Evolutionary conservation across 306 rosid genomes (phyloP).

Genomic region (Castanea sativa): DNA sequence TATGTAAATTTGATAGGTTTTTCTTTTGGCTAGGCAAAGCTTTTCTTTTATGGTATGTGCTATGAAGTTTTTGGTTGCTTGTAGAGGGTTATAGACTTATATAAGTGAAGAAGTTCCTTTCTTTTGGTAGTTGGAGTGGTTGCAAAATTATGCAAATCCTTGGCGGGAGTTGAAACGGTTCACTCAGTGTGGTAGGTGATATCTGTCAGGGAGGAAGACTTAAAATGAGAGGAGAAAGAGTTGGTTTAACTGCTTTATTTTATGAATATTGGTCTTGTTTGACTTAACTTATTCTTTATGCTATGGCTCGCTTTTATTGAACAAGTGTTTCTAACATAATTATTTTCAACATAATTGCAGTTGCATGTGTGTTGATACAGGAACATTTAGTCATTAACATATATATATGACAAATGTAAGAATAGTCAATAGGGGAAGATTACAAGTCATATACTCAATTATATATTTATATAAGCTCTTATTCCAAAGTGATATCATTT

Average conservation of each 20-base stretch:
- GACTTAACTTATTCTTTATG: background rate
- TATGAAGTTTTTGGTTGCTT: background rate
- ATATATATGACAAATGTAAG: too few relatives aligned
- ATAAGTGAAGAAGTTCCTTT: background rate
- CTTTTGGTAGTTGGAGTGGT: conserved; percentile 37
- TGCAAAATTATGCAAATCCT: background rate
- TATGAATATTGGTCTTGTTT: background rate
- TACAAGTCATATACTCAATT: too few relatives aligned
- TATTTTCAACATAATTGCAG: background rate
- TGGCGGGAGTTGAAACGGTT: conserved; percentile 34
- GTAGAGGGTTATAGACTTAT: background rate
- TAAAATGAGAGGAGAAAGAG: background rate
- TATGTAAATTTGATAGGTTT: background rate
- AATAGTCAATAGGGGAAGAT: too few relatives aligned
- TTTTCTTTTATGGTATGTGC: background rate
- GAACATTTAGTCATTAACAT: too few relatives aligned
- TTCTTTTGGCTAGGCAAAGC: background rate
- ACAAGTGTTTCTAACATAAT: background rate
- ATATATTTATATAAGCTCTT: too few relatives aligned
- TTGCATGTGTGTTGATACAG: too few relatives aligned
- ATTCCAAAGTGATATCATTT: too few relatives aligned
- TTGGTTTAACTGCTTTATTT: conserved; percentile 38
- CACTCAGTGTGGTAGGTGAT: conserved; percentile 29
- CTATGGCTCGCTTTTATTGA: background rate
- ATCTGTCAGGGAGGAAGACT: conserved; percentile 9